Evolutionary conservation across 2,329 filamentous ascomycete species (phyloP), one percentile per base, ranked within the genome.

Genomic region (Parafenestella ontariensis): DNA sequence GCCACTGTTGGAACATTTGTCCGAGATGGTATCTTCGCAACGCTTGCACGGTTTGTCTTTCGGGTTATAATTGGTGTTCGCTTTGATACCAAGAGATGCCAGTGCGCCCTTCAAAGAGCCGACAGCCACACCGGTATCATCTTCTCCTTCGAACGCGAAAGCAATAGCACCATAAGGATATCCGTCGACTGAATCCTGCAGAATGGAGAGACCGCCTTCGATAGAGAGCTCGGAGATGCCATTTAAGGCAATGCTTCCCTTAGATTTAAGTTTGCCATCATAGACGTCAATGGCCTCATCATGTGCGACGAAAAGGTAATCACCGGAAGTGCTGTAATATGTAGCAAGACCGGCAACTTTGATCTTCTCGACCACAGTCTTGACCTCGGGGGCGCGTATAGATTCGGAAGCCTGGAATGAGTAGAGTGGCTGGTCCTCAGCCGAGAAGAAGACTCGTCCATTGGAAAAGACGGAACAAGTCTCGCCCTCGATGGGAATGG

Each of bases 331-430:
- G 28, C 57, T 50, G 23, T 61, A 47, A 44, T 72, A 71, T 0
- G 60, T 48, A 17, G 64, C 65, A 5, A 72, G 56, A 6, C 67
- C 68, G 20, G 61, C 46, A 3, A 65, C 59, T 15, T 68, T 53
- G 3, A 70, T 49, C 3, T 69, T 46, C 2, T 64, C 43, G 4
- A 40, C 44, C 0, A 63, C 48, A 18, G 55, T 68, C 15, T 52
- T 50, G 13, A 72, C 55, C 2, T 54, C 52, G 0, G 69, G 68
- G 10, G 65, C 55, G 2, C 11, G 26, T 0, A 51, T 64, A 6
- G 60, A 55, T 33, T 72, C 70, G 1, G 61, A 36, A 17, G 68
- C 70, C n/a, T 68, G 58, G 52, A 72, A 72, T 18, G 69, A 66
- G 43, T 71, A 72, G 29, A 72, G n/a, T 1, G 64, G 56, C 20